Conservation (phyloP, 2,329 filamentous ascomycete species). For the Plenodomus tracheiphilus region DNA sequence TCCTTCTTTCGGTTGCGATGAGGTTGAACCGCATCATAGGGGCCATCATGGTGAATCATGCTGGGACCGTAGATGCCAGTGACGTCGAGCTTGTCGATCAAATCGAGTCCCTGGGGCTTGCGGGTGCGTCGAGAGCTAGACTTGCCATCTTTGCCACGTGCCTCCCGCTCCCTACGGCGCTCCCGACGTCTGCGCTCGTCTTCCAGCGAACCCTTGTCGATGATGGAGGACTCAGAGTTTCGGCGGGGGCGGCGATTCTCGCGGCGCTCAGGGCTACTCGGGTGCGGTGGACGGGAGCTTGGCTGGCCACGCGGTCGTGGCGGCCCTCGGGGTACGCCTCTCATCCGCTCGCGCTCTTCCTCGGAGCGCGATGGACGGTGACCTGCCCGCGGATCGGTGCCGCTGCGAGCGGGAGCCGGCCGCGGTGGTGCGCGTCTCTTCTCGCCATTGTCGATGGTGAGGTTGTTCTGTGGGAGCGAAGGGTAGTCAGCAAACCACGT, state of each 20-base stretch:
- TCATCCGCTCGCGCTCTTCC: slow-evolving; percentile 45
- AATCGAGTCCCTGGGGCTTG: slow-evolving; percentile 65
- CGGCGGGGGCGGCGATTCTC: slow-evolving; percentile 63
- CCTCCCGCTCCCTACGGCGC: slow-evolving; percentile 54
- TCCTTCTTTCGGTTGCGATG: slow-evolving; percentile 86
- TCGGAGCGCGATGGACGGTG: slow-evolving; percentile 70
- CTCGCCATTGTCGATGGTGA: slow-evolving; percentile 66
- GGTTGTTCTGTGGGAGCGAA: slow-evolving; percentile 60
- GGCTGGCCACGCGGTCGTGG: slow-evolving; percentile 44
- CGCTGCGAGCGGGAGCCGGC: slow-evolving; percentile 50
- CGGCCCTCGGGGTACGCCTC: slow-evolving; percentile 45
- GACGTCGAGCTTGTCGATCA: slow-evolving; percentile 96
- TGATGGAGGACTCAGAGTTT: slow-evolving; percentile 78
- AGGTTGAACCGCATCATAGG: slow-evolving; percentile 94
- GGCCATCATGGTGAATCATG: slow-evolving; percentile 95
- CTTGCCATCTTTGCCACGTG: slow-evolving; percentile 44
- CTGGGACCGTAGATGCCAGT: slow-evolving; percentile 94
- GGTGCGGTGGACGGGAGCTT: slow-evolving; percentile 42
- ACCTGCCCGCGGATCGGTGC: slow-evolving; percentile 50
- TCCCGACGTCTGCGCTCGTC: slow-evolving; percentile 61
- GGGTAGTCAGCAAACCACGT: slow-evolving; percentile 50
- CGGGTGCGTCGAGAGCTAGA: slow-evolving; percentile 40
- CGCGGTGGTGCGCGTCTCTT: slow-evolving; percentile 43
- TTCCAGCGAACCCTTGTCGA: slow-evolving; percentile 66
- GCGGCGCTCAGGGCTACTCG: slow-evolving; percentile 43